These are phyloP conservation scores for Hemileccinum impolitum DNA, from an alignment of 768 basidiomycete species.

Conservation along the genomic window DNA sequence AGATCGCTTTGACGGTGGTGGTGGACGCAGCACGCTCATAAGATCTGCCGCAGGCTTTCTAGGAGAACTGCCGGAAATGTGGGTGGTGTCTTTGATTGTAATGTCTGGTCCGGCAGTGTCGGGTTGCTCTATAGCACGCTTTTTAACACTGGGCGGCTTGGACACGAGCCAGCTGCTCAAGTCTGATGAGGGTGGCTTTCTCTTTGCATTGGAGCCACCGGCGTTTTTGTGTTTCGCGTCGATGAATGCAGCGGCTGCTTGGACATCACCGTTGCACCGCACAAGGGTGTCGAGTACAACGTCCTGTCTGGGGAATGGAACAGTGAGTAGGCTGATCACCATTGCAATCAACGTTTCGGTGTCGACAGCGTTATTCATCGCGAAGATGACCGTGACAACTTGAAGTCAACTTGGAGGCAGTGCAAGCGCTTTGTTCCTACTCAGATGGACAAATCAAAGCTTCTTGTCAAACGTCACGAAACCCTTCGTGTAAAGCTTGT, in stretches of 20 bases:
- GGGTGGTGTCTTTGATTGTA: conserved; percentile 18
- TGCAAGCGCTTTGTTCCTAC: background rate
- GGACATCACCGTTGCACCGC: conserved; percentile 52
- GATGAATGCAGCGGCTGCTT: conserved; percentile 45
- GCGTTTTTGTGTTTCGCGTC: conserved; percentile 21
- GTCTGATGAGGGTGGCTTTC: conserved; percentile 44
- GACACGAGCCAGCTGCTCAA: conserved; percentile 55
- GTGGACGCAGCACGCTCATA: conserved; percentile 54
- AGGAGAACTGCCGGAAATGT: conserved; percentile 12
- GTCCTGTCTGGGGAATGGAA: conserved; percentile 33
- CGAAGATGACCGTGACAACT: too few species aligned
- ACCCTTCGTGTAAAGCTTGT: conserved; percentile 11
- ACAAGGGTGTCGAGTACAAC: conserved; percentile 59
- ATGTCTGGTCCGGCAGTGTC: conserved; percentile 1
- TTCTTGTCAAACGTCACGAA: background rate
- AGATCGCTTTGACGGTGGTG: conserved; percentile 36
- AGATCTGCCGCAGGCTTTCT: conserved; percentile 42
- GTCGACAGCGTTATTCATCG: conserved; percentile 38
- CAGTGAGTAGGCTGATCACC: conserved; percentile 54
- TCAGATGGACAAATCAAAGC: conserved; percentile 9
- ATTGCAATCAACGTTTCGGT: conserved; percentile 69
- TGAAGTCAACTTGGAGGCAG: background rate
- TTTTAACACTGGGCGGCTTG: conserved; percentile 20
- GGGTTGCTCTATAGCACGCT: conserved; percentile 5
- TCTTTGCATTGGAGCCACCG: conserved; percentile 33